Percentiles rank a stretch among this genome's conserved stretches.
phyloP scores from a whole-genome alignment of 1,139 yeast genomes.

The Diutina sp. region DNA sequence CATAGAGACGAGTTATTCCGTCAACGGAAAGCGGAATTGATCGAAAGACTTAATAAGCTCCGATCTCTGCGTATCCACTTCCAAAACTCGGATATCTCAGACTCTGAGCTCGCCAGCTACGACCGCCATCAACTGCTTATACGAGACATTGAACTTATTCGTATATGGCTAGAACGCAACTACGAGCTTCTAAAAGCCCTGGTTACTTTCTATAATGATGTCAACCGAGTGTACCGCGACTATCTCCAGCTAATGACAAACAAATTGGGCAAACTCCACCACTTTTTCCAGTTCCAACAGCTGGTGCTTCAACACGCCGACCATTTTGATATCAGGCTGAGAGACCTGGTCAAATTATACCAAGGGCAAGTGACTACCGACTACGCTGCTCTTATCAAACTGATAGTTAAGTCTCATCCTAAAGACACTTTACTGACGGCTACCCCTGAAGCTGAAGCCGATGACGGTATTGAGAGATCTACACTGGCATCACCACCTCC shows the following conservation, averaged over 20 bases:
- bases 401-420: conserved; percentile 6
- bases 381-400: conserved; percentile 17
- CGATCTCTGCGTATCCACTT: conserved; percentile 14
- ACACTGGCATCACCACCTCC: conserved; percentile 4
- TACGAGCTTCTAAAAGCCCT: conserved; percentile 24
- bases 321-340: conserved; percentile 19
- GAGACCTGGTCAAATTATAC: conserved; percentile 24
- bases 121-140: conserved; percentile 9
- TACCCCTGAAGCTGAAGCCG: not conserved
- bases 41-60: not conserved
- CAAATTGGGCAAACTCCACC: conserved; percentile 26
- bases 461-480: not conserved
- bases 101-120: conserved; percentile 15
- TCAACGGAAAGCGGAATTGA: not conserved
- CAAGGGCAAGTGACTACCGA: conserved; percentile 19
- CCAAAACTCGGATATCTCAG: conserved; percentile 12
- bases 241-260: conserved; percentile 18
- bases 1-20: not conserved
- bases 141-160: conserved; percentile 24
- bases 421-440: conserved; percentile 3
- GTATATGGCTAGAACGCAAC: conserved; percentile 19
- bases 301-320: conserved; percentile 10
- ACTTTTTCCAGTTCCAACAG: conserved; percentile 28
- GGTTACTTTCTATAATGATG: conserved; percentile 24
- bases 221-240: conserved; percentile 23